Evolutionary conservation across 768 basidiomycete genomes (phyloP).

Genomic region (Podaxis sp.): DNA sequence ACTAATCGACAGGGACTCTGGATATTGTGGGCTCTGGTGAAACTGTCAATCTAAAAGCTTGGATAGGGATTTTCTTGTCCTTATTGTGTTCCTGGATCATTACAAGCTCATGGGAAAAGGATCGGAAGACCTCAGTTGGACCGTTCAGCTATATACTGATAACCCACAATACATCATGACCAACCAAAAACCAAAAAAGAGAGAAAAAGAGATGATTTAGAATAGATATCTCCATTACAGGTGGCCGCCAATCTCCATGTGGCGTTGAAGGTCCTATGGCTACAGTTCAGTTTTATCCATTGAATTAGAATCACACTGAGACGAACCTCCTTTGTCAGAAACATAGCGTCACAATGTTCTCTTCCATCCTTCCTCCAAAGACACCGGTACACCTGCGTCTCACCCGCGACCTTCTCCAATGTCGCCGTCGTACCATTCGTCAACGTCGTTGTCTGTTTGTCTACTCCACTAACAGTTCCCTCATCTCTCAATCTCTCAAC

Average conservation of each 20-base stretch:
- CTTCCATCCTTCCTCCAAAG: slow-evolving; percentile 35
- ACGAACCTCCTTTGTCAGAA: slow-evolving; percentile 31
- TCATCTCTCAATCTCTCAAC: slow-evolving; percentile 19
- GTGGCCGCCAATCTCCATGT: slow-evolving; percentile 1
- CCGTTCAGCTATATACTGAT: neutral
- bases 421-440: slow-evolving; percentile 16
- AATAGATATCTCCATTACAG: neutral
- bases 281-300: neutral
- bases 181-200: neutral
- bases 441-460: slow-evolving; percentile 21
- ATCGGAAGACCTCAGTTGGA: too few species aligned
- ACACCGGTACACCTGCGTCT: slow-evolving; percentile 41
- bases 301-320: neutral
- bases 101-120: too few species aligned
- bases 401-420: slow-evolving; percentile 17
- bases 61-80: too few species aligned
- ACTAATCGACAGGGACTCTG: slow-evolving; percentile 7
- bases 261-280: slow-evolving; percentile 1
- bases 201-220: neutral
- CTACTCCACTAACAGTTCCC: slow-evolving; percentile 24
- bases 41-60: too few species aligned
- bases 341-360: slow-evolving; percentile 31
- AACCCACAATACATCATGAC: neutral
- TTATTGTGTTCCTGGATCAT: too few species aligned
- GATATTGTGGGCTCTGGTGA: rapidly evolving